Conservation (phyloP, 192 early-diverging fungal species). For the Mortierella hygrophila region DNA sequence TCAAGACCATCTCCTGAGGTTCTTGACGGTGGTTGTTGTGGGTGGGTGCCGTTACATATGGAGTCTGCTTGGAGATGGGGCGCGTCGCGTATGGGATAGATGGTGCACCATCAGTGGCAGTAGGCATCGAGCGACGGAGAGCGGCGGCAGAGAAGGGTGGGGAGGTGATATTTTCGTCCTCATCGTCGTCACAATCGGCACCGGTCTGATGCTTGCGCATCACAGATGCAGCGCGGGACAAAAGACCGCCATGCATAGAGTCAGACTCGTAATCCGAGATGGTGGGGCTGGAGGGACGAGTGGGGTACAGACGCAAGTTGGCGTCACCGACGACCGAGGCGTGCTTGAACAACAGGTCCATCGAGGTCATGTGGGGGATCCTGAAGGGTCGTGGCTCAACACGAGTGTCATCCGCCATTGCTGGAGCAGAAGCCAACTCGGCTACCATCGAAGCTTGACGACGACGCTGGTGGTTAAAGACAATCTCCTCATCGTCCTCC, state of each 20-base stretch:
- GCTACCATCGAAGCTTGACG: background rate
- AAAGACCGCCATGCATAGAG: conserved; percentile 38
- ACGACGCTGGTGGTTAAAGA: background rate
- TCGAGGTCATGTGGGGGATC: conserved; percentile 49
- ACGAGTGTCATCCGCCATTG: background rate
- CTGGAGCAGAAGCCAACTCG: background rate
- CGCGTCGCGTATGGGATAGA: background rate
- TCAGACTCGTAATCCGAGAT: conserved; percentile 51
- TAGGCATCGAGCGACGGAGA: background rate
- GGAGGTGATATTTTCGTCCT: conserved; percentile 7
- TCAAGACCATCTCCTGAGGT: conserved; percentile 4
- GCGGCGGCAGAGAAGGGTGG: conserved; percentile 1
- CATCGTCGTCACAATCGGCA: conserved; percentile 11
- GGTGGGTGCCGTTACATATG: background rate
- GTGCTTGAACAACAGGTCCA: conserved; percentile 52
- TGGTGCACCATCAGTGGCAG: background rate
- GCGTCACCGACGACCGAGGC: conserved; percentile 40
- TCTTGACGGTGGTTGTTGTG: conserved; percentile 1
- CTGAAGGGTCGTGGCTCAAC: conserved; percentile 11
- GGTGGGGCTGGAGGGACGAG: conserved; percentile 43
- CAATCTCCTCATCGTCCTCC: conserved; percentile 7
- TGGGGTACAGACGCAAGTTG: conserved; percentile 45
- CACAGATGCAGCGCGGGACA: conserved; percentile 44
- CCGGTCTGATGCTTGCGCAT: conserved; percentile 8
- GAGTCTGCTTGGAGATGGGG: background rate